phyloP scores from a whole-genome alignment of 1,284 basidiomycete species.

The Chondrostereum purpureum region DNA sequence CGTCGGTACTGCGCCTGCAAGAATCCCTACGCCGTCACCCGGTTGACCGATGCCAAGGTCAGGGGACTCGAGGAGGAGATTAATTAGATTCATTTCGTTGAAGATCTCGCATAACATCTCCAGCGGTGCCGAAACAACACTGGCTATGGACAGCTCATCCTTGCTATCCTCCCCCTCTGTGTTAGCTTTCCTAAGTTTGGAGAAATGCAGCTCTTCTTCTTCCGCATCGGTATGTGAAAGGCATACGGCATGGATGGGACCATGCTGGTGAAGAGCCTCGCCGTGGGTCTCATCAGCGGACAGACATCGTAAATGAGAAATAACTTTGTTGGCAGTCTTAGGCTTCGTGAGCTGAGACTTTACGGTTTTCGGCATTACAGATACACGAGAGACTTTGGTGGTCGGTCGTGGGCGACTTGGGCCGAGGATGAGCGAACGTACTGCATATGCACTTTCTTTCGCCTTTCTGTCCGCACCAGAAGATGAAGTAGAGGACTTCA shows the following conservation, averaged over 20 bases:
- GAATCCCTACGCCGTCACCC: constrained; percentile 46
- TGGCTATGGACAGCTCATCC: constrained; percentile 20
- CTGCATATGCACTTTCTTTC: constrained; percentile 52
- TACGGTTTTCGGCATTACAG: constrained; percentile 51
- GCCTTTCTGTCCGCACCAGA: constrained; percentile 50
- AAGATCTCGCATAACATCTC: constrained; percentile 38
- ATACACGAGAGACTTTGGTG: constrained; percentile 30
- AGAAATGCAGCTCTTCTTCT: constrained; percentile 49
- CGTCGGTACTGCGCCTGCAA: constrained; percentile 69
- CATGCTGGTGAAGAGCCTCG: constrained; percentile 20
- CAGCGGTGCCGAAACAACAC: constrained; percentile 42
- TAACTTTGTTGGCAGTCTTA: constrained; percentile 63
- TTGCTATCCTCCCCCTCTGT: not conserved
- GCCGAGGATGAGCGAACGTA: constrained; percentile 66
- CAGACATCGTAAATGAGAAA: constrained; percentile 55
- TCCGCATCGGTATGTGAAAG: constrained; percentile 56
- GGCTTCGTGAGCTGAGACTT: constrained; percentile 64
- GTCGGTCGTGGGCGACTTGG: constrained; percentile 28
- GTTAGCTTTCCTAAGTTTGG: constrained; percentile 24
- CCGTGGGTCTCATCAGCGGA: constrained; percentile 29
- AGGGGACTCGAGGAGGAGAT: constrained; percentile 32
- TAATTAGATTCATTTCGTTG: constrained; percentile 51
- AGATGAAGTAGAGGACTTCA: not conserved
- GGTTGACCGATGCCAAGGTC: constrained; percentile 50
- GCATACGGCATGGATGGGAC: constrained; percentile 73